These are phyloP conservation scores for Monilinia vaccinii-corymbosi DNA, from an alignment of 2,329 filamentous ascomycete genomes.

Conservation along the genomic window DNA sequence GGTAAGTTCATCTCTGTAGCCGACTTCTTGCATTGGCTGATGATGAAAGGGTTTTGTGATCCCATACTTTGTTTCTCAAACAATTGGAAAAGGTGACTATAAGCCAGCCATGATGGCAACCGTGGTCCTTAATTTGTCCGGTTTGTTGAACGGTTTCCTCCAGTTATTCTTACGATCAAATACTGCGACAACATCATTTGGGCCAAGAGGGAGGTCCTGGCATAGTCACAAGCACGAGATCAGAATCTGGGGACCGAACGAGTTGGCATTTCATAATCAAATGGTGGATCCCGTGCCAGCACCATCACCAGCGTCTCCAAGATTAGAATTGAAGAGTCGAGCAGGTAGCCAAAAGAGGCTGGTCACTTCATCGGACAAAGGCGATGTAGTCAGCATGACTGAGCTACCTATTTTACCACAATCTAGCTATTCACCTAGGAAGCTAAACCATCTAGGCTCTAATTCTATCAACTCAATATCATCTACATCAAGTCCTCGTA, in stretches of 20 bases:
- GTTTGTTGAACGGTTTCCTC: slow-evolving; percentile 54
- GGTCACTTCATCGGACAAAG: slow-evolving; percentile 20
- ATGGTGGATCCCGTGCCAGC: slow-evolving; percentile 23
- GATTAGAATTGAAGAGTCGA: slow-evolving; percentile 12
- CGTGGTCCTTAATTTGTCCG: slow-evolving; percentile 57
- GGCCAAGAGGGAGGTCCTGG: slow-evolving; percentile 37
- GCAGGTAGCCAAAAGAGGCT: slow-evolving; percentile 20
- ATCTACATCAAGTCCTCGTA: background rate
- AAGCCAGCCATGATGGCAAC: slow-evolving; percentile 54
- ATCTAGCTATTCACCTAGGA: slow-evolving; percentile 10
- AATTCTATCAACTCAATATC: slow-evolving; percentile 8
- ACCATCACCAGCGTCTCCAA: slow-evolving; percentile 15
- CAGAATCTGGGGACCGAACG: slow-evolving; percentile 37
- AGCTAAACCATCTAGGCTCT: slow-evolving; percentile 7
- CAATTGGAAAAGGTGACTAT: slow-evolving; percentile 37
- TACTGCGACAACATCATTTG: slow-evolving; percentile 46
- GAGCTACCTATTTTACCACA: slow-evolving; percentile 14
- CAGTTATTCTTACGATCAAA: slow-evolving; percentile 60
- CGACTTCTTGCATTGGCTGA: slow-evolving; percentile 24
- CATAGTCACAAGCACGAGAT: slow-evolving; percentile 40
- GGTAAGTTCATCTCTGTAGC: slow-evolving; percentile 35
- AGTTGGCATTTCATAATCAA: slow-evolving; percentile 26
- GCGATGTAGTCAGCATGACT: slow-evolving; percentile 18
- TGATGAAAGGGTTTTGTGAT: slow-evolving; percentile 44
- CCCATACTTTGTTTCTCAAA: slow-evolving; percentile 53